These are phyloP conservation scores for Ophiostoma himal-ulmi DNA, from an alignment of 2,329 filamentous ascomycete genomes.

Conservation along the genomic window DNA sequence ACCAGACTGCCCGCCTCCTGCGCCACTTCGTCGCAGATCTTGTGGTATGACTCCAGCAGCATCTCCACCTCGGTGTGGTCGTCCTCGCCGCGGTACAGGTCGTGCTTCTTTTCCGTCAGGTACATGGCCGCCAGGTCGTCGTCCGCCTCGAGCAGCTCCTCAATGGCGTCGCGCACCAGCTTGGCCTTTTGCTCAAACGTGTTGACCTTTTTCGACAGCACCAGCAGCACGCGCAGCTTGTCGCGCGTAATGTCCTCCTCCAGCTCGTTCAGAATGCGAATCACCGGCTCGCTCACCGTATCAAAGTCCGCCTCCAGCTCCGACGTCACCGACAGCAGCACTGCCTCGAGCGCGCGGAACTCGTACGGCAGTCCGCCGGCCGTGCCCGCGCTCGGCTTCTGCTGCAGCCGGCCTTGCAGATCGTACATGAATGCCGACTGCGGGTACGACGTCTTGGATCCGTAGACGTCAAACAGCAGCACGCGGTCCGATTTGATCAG, in stretches of 20 bases:
- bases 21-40: slow-evolving; percentile 95
- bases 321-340: slow-evolving; percentile 86
- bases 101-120: slow-evolving; percentile 76
- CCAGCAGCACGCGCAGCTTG: slow-evolving; percentile 82
- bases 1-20: slow-evolving; percentile 91
- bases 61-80: slow-evolving; percentile 97
- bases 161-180: slow-evolving; percentile 87
- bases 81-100: slow-evolving; percentile 66
- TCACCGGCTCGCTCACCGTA: slow-evolving; percentile 84
- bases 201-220: slow-evolving; percentile 90
- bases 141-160: slow-evolving; percentile 91
- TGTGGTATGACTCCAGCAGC: slow-evolving; percentile 94
- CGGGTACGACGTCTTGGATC: slow-evolving; percentile 87
- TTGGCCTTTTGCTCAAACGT: slow-evolving; percentile 97
- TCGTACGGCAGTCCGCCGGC: slow-evolving; percentile 67
- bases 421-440: slow-evolving; percentile 98
- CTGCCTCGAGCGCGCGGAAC: slow-evolving; percentile 90
- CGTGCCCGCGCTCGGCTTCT: slow-evolving; percentile 45
- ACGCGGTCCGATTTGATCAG: slow-evolving; percentile 90
- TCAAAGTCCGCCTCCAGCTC: slow-evolving; percentile 93
- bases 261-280: slow-evolving; percentile 78
- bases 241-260: slow-evolving; percentile 96
- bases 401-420: slow-evolving; percentile 82
- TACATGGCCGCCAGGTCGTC: slow-evolving; percentile 96
- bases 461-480: slow-evolving; percentile 92